phyloP scores from a whole-genome alignment of 345 rosid genomes.

The Mallotus nudiflorus region DNA sequence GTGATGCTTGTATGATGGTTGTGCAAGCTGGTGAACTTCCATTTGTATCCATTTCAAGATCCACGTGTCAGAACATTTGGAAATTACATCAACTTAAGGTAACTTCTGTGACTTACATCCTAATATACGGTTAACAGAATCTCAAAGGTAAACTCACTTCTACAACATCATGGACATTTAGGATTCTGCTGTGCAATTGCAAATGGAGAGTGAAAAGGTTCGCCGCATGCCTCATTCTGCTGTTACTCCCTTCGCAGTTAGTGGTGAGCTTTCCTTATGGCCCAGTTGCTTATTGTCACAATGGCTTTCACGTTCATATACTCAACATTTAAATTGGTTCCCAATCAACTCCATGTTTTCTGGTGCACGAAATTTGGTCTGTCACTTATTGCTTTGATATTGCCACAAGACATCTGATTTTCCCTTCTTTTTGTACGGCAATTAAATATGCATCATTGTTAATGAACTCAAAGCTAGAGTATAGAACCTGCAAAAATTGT shows the following conservation, averaged over 20 bases:
- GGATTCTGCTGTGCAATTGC: constrained; percentile 52
- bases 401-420: neutral
- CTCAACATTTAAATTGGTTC: neutral
- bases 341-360: no score
- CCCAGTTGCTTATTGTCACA: neutral
- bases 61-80: constrained; percentile 46
- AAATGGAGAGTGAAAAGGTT: constrained; percentile 66
- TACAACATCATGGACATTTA: constrained; percentile 3
- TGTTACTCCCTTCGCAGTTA: constrained; percentile 71
- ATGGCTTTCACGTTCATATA: neutral
- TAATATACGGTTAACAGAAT: neutral
- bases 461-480: neutral
- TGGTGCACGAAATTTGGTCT: no score
- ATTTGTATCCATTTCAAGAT: constrained; percentile 54
- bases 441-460: neutral
- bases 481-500: neutral
- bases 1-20: constrained; percentile 81
- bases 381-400: no score
- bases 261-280: constrained; percentile 50
- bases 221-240: constrained; percentile 65
- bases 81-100: constrained; percentile 66
- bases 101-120: constrained; percentile 15
- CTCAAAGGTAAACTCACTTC: neutral
- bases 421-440: neutral
- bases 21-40: constrained; percentile 66